Conservation (phyloP, 768 basidiomycete genomes). For the Russula emetica region DNA sequence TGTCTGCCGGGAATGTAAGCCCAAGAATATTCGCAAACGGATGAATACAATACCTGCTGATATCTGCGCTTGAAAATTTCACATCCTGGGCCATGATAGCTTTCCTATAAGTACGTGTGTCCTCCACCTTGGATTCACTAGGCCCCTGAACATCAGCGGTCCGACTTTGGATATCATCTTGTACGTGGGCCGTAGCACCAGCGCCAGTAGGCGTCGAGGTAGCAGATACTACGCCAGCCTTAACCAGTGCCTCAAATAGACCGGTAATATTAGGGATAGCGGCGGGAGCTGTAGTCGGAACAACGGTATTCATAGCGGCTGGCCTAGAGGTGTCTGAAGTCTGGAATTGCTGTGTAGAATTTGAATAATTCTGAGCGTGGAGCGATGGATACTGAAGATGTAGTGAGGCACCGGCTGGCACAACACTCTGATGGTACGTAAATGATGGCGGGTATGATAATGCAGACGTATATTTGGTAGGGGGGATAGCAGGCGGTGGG, state of each 20-base stretch:
- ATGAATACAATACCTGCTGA: conserved; percentile 50
- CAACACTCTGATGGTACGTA: conserved; percentile 33
- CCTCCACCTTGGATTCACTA: conserved; percentile 45
- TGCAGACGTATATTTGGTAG: conserved; percentile 23
- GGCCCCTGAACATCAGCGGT: conserved; percentile 35
- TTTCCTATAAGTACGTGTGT: conserved; percentile 54
- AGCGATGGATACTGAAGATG: conserved; percentile 24
- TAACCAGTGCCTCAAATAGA: conserved; percentile 64
- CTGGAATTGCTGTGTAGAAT: conserved; percentile 17
- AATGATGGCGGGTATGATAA: conserved; percentile 28
- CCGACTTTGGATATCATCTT: conserved; percentile 26
- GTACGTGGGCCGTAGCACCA: conserved; percentile 36
- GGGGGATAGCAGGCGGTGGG: conserved; percentile 18
- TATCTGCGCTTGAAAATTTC: conserved; percentile 61
- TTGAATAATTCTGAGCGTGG: conserved; percentile 10
- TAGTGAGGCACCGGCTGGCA: conserved; percentile 29
- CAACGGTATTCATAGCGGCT: conserved; percentile 30
- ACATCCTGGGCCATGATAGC: conserved; percentile 57
- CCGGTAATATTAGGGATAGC: conserved; percentile 43
- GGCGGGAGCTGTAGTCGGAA: conserved; percentile 27
- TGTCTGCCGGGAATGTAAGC: conserved; percentile 39
- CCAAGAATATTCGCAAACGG: background rate
- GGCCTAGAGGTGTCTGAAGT: conserved; percentile 10
- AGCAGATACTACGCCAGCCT: conserved; percentile 70
- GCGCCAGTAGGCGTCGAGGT: conserved; percentile 50